Conservation (phyloP, 495 filamentous ascomycete genomes). For the Penicillium silybi region DNA sequence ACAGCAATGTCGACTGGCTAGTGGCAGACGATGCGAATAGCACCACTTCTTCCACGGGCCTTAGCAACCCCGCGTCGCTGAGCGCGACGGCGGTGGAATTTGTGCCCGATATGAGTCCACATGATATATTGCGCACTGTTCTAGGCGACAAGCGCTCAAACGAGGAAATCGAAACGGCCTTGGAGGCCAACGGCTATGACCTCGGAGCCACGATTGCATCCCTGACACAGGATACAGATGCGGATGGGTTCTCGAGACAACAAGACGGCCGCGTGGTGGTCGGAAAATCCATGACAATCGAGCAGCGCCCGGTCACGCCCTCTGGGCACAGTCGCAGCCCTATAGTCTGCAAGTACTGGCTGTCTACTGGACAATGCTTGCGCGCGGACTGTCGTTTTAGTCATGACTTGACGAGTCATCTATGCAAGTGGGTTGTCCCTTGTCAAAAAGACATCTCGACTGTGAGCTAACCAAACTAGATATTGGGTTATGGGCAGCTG, state of each 20-base stretch:
- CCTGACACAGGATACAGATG: slow-evolving; percentile 64
- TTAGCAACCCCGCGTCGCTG: slow-evolving; percentile 58
- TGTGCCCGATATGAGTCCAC: slow-evolving; percentile 91
- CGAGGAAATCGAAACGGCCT: slow-evolving; percentile 86
- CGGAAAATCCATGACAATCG: slow-evolving; percentile 83
- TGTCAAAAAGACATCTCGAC: not conserved
- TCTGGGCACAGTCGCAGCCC: slow-evolving; percentile 67
- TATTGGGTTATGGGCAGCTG: slow-evolving; percentile 98
- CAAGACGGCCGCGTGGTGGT: slow-evolving; percentile 61
- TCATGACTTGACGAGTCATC: slow-evolving; percentile 89
- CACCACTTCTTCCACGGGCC: slow-evolving; percentile 65
- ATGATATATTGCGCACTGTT: slow-evolving; percentile 96
- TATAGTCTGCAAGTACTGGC: slow-evolving; percentile 93
- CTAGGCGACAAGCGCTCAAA: slow-evolving; percentile 84
- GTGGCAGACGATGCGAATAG: slow-evolving; percentile 85
- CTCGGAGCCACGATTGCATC: slow-evolving; percentile 82
- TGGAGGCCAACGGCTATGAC: slow-evolving; percentile 89
- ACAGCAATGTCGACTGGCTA: slow-evolving; percentile 89
- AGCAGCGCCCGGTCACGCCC: slow-evolving; percentile 71
- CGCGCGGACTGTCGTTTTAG: slow-evolving; percentile 96
- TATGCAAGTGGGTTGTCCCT: slow-evolving; percentile 83
- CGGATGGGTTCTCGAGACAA: slow-evolving; percentile 25
- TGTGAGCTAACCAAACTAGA: slow-evolving; percentile 38
- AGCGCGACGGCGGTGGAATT: slow-evolving; percentile 78
- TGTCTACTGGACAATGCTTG: slow-evolving; percentile 88